A percentile compares a stretch with the other conserved stretches of the same genome.
Evolutionary conservation across 208 protist genomes (phyloP).

Genomic region (Willaertia magna): DNA sequence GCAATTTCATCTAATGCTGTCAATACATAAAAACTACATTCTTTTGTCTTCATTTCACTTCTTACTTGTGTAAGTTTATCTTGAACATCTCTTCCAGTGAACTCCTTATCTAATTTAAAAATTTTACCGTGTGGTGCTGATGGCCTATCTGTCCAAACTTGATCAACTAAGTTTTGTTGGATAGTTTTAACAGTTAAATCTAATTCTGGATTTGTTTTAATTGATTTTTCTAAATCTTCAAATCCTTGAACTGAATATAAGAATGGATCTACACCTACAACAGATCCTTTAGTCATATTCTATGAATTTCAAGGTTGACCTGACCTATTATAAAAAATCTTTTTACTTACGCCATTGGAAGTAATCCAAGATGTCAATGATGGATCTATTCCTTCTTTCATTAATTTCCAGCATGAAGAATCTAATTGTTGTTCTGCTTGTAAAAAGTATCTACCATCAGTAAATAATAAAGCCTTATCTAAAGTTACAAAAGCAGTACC

Average conservation of each 20-base stretch:
- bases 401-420: conserved; percentile 57
- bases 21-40: conserved; percentile 52
- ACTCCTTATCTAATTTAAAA: conserved; percentile 47
- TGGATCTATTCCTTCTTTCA: conserved; percentile 46
- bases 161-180: conserved; percentile 6
- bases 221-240: conserved; percentile 15
- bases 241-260: conserved; percentile 49
- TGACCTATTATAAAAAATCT: too few relatives aligned
- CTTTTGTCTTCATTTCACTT: conserved; percentile 34
- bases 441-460: conserved; percentile 90
- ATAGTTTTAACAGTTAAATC: background rate
- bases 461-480: conserved; percentile 74
- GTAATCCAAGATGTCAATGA: background rate
- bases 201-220: background rate
- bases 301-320: conserved; percentile 14
- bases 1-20: conserved; percentile 75
- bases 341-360: background rate
- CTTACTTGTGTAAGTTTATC: conserved; percentile 49
- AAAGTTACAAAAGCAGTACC: conserved; percentile 45
- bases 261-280: conserved; percentile 35
- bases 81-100: conserved; percentile 42
- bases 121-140: conserved; percentile 19
- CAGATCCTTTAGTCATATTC: conserved; percentile 29
- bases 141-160: conserved; percentile 11
- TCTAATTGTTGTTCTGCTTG: conserved; percentile 63